A percentile compares a stretch with the other conserved stretches of the same genome.
These are phyloP conservation scores for Arachnopeziza araneosa DNA, from an alignment of 2,329 filamentous ascomycete species.

Conservation along the genomic window DNA sequence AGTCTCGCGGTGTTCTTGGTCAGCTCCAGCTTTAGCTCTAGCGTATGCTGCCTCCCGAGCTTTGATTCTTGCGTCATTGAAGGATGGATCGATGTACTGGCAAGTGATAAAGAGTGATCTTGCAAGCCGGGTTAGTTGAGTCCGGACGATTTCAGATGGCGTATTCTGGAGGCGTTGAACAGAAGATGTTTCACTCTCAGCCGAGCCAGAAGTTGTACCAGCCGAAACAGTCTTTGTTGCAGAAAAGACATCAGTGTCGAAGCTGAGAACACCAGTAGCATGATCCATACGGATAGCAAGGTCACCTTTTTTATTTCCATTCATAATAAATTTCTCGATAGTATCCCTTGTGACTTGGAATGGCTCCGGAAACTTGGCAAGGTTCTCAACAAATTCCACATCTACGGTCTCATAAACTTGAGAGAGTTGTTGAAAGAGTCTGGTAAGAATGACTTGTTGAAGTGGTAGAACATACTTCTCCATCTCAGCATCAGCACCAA, in stretches of 20 bases:
- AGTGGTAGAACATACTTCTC: constrained; percentile 92
- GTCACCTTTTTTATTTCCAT: constrained; percentile 99
- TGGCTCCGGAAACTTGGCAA: constrained; percentile 92
- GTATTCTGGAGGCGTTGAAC: constrained; percentile 97
- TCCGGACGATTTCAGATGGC: constrained; percentile 93
- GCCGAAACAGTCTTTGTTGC: constrained; percentile 88
- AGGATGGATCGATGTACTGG: constrained; percentile 89
- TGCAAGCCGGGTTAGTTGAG: constrained; percentile 85
- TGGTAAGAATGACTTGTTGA: constrained; percentile 96
- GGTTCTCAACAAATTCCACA: constrained; percentile 83
- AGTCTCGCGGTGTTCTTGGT: constrained; percentile 82
- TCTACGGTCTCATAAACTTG: constrained; percentile 99
- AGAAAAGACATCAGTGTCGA: constrained; percentile 97
- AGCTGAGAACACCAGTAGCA: constrained; percentile 89
- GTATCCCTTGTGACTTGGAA: constrained; percentile 87
- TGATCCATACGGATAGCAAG: constrained; percentile 95
- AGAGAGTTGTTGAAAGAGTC: constrained; percentile 96
- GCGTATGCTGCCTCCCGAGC: constrained; percentile 75
- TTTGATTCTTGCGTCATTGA: constrained; percentile 74
- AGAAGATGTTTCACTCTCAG: constrained; percentile 75
- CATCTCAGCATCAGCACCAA: constrained; percentile 92
- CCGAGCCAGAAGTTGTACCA: constrained; percentile 78
- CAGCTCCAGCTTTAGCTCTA: constrained; percentile 80
- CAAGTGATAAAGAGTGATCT: constrained; percentile 89
- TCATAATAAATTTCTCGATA: constrained; percentile 99